phyloP scores from a whole-genome alignment of 1,284 basidiomycete species.

The Melampsora abietis-canadensis region DNA sequence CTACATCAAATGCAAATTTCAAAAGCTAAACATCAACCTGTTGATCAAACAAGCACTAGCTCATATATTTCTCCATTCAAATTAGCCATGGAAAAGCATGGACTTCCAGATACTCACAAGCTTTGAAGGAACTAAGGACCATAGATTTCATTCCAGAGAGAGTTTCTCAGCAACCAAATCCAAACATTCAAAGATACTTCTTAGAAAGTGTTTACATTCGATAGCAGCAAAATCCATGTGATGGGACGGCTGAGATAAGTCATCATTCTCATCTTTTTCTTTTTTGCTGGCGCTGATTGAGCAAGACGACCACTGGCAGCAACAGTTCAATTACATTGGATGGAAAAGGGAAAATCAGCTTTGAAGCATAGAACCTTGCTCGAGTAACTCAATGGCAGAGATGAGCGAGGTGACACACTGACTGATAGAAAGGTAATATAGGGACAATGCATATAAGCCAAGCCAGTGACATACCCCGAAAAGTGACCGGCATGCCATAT shows the following conservation, averaged over 20 bases:
- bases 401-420: not conserved
- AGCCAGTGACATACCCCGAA: slow-evolving; percentile 11
- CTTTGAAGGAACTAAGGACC: too few relatives aligned
- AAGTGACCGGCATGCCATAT: slow-evolving; percentile 25
- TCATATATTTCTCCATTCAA: too few relatives aligned
- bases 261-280: not conserved
- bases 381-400: not conserved
- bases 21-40: too few relatives aligned
- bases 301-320: slow-evolving; percentile 11
- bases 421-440: slow-evolving; percentile 29
- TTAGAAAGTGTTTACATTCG: too few relatives aligned
- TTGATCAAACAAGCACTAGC: too few relatives aligned
- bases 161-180: too few relatives aligned
- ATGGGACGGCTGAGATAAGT: slow-evolving; percentile 27
- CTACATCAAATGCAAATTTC: not conserved
- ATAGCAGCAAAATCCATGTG: slow-evolving; percentile 22
- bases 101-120: too few relatives aligned
- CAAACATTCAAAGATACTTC: too few relatives aligned
- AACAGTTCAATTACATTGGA: too few relatives aligned
- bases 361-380: not conserved
- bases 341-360: not conserved
- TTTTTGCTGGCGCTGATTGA: not conserved
- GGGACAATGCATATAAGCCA: slow-evolving; percentile 13
- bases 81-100: too few relatives aligned
- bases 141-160: too few relatives aligned